Conservation (phyloP, 2,329 filamentous ascomycete genomes). For the Colletotrichum eremochloae region DNA sequence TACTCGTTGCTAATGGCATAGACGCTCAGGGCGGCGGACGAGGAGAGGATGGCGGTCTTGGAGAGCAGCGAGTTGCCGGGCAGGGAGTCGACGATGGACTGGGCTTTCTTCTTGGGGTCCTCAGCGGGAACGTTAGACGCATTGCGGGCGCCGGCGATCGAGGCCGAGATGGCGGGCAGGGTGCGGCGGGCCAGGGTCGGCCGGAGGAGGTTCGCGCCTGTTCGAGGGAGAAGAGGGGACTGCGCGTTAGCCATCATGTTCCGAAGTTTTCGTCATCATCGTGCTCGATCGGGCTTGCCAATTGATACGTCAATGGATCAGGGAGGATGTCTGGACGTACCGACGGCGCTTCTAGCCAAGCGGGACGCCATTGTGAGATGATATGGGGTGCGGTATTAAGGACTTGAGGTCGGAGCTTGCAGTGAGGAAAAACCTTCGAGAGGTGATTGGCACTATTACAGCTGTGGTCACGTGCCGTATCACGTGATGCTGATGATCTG, state of each 20-base stretch:
- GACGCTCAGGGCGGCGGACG: constrained; percentile 88
- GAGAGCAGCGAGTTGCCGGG: constrained; percentile 93
- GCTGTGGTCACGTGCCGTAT: constrained; percentile 48
- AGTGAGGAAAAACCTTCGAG: constrained; percentile 63
- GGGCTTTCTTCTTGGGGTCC: constrained; percentile 96
- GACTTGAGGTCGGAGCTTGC: constrained; percentile 60
- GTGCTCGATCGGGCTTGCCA: constrained; percentile 45
- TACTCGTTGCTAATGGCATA: constrained; percentile 99
- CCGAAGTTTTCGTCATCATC: constrained; percentile 21
- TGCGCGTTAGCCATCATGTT: constrained; percentile 41
- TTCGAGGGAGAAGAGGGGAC: constrained; percentile 45
- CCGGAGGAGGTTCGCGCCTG: constrained; percentile 93
- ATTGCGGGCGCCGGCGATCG: constrained; percentile 75
- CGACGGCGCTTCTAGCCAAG: constrained; percentile 93
- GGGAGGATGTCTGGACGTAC: constrained; percentile 69
- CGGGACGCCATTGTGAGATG: constrained; percentile 94
- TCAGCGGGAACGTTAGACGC: constrained; percentile 84
- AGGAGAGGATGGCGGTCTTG: constrained; percentile 97
- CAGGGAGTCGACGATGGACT: constrained; percentile 92
- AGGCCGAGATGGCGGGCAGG: constrained; percentile 79
- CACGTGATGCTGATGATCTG: constrained; percentile 51
- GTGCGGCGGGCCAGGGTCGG: constrained; percentile 81
- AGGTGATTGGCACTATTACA: constrained; percentile 50
- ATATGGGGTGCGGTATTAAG: constrained; percentile 65
- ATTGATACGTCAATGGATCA: constrained; percentile 51